Evolutionary conservation across 305 asterid genomes (phyloP), one percentile per base, ranked within the genome.

Genomic region (Solanum hybrid): DNA sequence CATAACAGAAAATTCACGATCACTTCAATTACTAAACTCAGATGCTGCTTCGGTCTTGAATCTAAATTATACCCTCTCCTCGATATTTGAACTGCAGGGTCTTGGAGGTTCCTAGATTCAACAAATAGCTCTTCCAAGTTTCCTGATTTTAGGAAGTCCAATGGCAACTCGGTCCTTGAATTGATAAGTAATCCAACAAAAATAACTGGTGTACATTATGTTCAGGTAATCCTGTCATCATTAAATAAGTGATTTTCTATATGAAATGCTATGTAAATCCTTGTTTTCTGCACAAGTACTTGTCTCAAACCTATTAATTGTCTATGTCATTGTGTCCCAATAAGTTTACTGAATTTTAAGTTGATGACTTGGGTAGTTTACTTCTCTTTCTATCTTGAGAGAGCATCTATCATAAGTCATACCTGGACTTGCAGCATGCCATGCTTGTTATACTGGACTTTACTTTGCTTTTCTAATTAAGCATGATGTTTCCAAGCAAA

Each of bases 141-240:
- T 92, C 95, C 97, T 79, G 98, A 96, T 92, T 98, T 98, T 91
- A 95, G 93, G 91, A 94, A 91, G 88, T 95, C 99, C 32, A 93
- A 91, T 89, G 99, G 99, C 69, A 94, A 94, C 93, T 95, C 98
- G 20, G 91, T 95, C 82, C 88, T 98, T 88, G 99, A 98, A 92
- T 93, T 98, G 94, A 92, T 96, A 78, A 97, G 97, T 87, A 93
- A 95, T 46, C 98, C 97, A 82, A 98, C 99, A 88, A 98, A 98
- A 94, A 95, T 98, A 90, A 94, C 94, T 46, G 99, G 99, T 80
- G 99, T 98, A 86, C 99, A 98, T 95, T 98, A 97, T 94, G 96
- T 97, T 91, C 98, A 98, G 99, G 99, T 96, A 93, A 85, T 86
- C 36, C 36, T 10, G 26, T 40, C 71, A 46, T 82, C 27, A 81